These are phyloP conservation scores for Rhododendron kiyosumense DNA, from an alignment of 148 eudicot species.

Conservation along the genomic window DNA sequence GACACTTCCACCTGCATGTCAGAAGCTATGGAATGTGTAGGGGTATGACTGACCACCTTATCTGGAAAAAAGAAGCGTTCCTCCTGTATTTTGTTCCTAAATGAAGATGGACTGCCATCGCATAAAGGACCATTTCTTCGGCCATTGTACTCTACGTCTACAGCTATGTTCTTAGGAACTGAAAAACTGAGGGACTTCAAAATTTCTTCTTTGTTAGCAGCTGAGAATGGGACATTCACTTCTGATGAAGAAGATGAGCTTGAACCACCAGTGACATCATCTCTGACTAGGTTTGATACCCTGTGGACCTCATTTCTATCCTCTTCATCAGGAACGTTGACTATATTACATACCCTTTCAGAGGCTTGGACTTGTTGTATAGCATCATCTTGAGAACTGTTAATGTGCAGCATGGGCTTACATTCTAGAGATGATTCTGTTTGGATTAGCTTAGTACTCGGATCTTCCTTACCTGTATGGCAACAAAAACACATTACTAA, in stretches of 20 bases:
- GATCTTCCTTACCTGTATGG: conserved; percentile 27
- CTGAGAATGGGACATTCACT: conserved; percentile 25
- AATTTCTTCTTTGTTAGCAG: conserved; percentile 43
- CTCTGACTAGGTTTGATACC: conserved; percentile 11
- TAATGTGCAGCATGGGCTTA: conserved; percentile 1
- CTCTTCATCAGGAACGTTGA: conserved; percentile 15
- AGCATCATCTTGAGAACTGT: conserved; percentile 18
- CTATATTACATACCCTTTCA: conserved; percentile 15
- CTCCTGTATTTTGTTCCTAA: conserved; percentile 25
- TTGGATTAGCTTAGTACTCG: neutral
- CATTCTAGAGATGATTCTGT: conserved; percentile 28
- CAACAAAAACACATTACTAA: neutral
- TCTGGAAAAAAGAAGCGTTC: conserved; percentile 34
- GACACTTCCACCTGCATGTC: conserved; percentile 91
- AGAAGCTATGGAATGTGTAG: conserved; percentile 66
- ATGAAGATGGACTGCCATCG: conserved; percentile 18
- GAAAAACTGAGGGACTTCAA: conserved; percentile 49
- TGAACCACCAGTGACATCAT: conserved; percentile 20
- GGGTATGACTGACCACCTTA: conserved; percentile 23
- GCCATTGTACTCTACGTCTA: conserved; percentile 6
- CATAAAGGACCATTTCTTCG: conserved; percentile 6
- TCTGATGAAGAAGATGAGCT: conserved; percentile 60
- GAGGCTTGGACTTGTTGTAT: conserved; percentile 21
- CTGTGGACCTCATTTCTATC: conserved; percentile 12
- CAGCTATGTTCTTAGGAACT: conserved; percentile 24